Percentiles rank a stretch among this genome's conserved stretches.
phyloP scores from a whole-genome alignment of 2,329 filamentous ascomycete genomes.

The Colletotrichum theobromicola region DNA sequence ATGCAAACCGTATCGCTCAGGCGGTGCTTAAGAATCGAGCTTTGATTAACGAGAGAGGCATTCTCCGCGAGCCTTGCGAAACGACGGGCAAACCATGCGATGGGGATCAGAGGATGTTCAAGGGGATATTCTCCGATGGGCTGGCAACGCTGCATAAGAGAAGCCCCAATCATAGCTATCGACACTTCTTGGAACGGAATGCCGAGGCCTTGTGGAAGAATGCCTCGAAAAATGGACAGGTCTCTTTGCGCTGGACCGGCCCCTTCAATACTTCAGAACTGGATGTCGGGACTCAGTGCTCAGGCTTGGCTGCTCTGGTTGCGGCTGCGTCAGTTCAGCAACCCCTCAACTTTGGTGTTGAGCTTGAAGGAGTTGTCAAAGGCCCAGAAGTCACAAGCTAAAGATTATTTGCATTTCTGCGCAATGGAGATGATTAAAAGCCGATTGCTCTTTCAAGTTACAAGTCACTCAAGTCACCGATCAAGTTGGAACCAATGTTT shows the following conservation, averaged over 20 bases:
- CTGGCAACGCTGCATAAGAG: neutral
- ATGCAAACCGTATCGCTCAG: neutral
- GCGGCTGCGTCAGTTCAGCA: neutral
- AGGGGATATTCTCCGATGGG: neutral
- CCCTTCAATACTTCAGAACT: accelerated
- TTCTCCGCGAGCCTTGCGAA: neutral
- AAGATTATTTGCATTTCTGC: accelerated
- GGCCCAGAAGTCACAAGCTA: neutral
- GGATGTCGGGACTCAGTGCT: neutral
- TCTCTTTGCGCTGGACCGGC: neutral
- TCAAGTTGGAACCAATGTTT: neutral
- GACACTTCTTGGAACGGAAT: neutral
- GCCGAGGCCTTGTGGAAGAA: neutral
- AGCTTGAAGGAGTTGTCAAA: neutral
- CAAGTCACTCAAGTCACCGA: neutral
- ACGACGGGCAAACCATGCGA: neutral
- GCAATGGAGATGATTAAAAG: accelerated
- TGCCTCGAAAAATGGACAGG: neutral
- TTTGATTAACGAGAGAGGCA: neutral
- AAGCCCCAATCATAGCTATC: neutral
- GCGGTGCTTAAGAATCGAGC: neutral
- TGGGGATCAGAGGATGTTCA: neutral
- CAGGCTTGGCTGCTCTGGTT: neutral
- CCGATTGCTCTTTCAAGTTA: neutral
- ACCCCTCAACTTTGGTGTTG: neutral